phyloP scores from a whole-genome alignment of 2,329 filamentous ascomycete genomes.

The Elsinoe perseae region DNA sequence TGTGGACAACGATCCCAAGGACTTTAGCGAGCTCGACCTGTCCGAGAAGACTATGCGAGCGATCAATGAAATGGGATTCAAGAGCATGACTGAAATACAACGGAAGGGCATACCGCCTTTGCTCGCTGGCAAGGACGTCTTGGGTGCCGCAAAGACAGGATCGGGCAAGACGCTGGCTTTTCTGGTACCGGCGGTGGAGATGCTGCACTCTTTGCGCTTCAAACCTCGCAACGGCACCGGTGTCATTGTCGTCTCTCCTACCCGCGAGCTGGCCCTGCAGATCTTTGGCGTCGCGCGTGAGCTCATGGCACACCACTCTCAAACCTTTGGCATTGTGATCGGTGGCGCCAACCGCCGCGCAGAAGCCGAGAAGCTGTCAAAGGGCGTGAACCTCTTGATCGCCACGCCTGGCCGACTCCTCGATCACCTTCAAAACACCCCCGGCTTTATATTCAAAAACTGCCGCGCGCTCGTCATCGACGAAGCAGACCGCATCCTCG shows the following conservation, averaged over 20 bases:
- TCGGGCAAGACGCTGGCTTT: conserved; percentile 95
- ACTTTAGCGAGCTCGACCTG: conserved; percentile 74
- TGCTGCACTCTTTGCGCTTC: conserved; percentile 81
- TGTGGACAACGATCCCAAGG: conserved; percentile 55
- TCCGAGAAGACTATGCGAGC: conserved; percentile 84
- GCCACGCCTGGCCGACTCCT: conserved; percentile 87
- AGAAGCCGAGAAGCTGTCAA: conserved; percentile 86
- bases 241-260: conserved; percentile 86
- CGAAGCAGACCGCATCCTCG: conserved; percentile 91
- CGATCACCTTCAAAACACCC: conserved; percentile 89
- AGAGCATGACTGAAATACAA: conserved; percentile 94
- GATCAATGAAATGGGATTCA: conserved; percentile 85
- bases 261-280: conserved; percentile 85
- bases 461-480: conserved; percentile 88
- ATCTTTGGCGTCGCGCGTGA: conserved; percentile 94
- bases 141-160: conserved; percentile 92
- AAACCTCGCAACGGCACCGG: conserved; percentile 91
- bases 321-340: conserved; percentile 91
- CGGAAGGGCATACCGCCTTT: conserved; percentile 77
- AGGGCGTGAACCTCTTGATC: conserved; percentile 90
- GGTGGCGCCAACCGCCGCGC: conserved; percentile 85
- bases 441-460: conserved; percentile 85
- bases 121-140: conserved; percentile 80
- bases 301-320: conserved; percentile 88
- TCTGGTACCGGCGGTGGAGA: conserved; percentile 87